Evolutionary conservation across 768 basidiomycete species (phyloP).

Genomic region (Tylopilus vinaceipallidus): DNA sequence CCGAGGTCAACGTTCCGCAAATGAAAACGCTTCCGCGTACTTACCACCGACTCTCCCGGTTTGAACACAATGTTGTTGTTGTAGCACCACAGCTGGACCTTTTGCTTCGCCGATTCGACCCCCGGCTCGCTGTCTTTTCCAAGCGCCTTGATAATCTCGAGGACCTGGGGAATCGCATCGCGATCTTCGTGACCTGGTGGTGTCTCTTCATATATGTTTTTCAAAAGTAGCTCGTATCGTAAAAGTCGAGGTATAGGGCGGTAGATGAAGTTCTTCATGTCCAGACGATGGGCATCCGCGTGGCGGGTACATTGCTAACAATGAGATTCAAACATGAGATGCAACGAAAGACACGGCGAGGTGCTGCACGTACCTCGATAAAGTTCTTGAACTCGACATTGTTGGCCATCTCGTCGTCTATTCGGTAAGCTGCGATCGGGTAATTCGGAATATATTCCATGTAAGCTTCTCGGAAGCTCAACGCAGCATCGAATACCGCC

Average conservation of each 20-base stretch:
- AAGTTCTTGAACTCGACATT: slow-evolving; percentile 81
- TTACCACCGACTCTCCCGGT: slow-evolving; percentile 64
- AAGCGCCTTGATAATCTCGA: slow-evolving; percentile 82
- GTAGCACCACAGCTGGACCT: slow-evolving; percentile 88
- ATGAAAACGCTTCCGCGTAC: slow-evolving; percentile 10
- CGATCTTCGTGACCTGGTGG: slow-evolving; percentile 75
- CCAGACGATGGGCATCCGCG: slow-evolving; percentile 75
- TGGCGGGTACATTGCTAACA: slow-evolving; percentile 53
- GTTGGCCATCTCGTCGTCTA: slow-evolving; percentile 83
- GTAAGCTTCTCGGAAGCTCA: slow-evolving; percentile 92
- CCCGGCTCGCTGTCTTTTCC: slow-evolving; percentile 88
- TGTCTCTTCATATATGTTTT: slow-evolving; percentile 75
- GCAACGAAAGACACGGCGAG: neutral
- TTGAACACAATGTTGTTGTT: slow-evolving; percentile 80
- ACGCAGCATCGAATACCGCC: slow-evolving; percentile 80
- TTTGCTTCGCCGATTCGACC: slow-evolving; percentile 79
- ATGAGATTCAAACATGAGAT: slow-evolving; percentile 2
- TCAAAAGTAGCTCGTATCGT: slow-evolving; percentile 84
- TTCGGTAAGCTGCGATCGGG: slow-evolving; percentile 84
- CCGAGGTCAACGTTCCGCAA: slow-evolving; percentile 1
- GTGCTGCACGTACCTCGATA: slow-evolving; percentile 59
- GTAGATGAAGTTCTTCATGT: slow-evolving; percentile 92
- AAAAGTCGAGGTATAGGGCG: slow-evolving; percentile 88
- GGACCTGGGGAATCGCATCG: slow-evolving; percentile 77
- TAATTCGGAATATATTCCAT: slow-evolving; percentile 93